Evolutionary conservation across 1,284 basidiomycete genomes (phyloP).

Genomic region (Ceratobasidium sp.): DNA sequence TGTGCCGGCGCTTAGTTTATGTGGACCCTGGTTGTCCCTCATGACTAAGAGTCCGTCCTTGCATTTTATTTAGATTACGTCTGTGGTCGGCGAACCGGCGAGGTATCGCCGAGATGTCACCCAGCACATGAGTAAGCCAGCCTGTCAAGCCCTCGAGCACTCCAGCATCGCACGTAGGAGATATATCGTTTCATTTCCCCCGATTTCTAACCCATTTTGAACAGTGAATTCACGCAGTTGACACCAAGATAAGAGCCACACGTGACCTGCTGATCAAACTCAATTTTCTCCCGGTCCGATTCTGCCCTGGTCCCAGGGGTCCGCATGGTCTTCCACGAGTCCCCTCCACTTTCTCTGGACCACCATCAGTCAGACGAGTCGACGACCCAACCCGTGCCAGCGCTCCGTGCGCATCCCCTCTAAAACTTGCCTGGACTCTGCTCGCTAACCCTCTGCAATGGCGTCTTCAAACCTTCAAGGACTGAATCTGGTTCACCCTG

Average conservation of each 20-base stretch:
- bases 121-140: slow-evolving; percentile 24
- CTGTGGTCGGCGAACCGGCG: background rate
- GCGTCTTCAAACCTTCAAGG: slow-evolving; percentile 66
- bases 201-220: background rate
- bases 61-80: too few species aligned
- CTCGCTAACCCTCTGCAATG: slow-evolving; percentile 37
- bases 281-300: slow-evolving; percentile 22
- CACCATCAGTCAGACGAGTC: slow-evolving; percentile 4
- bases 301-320: slow-evolving; percentile 14
- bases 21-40: too few species aligned
- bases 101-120: background rate
- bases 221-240: too few species aligned
- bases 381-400: slow-evolving; percentile 11
- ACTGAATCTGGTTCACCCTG: slow-evolving; percentile 76
- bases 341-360: slow-evolving; percentile 21
- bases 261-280: slow-evolving; percentile 13
- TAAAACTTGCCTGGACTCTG: background rate
- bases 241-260: background rate
- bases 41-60: too few species aligned
- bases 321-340: slow-evolving; percentile 21
- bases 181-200: background rate
- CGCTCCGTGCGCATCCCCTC: slow-evolving; percentile 5
- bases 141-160: slow-evolving; percentile 19
- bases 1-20: too few species aligned
- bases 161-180: background rate